Percentiles rank a stretch among this genome's conserved stretches.
Conservation (phyloP, 768 basidiomycete species). For the Collybia sp. region DNA sequence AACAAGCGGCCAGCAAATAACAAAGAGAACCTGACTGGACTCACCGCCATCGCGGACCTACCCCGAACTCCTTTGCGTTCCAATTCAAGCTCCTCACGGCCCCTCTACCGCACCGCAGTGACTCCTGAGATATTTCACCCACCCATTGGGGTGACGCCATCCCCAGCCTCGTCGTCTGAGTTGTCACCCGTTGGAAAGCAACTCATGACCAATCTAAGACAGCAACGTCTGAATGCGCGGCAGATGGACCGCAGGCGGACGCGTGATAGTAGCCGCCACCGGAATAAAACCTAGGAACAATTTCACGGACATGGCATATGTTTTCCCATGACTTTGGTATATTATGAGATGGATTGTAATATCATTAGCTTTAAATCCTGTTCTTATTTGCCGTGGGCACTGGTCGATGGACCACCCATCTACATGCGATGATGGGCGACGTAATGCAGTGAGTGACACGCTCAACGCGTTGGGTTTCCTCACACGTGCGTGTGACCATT, state of each 20-base stretch:
- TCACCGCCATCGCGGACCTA: conserved; percentile 30
- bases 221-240: conserved; percentile 35
- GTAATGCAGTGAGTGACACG: no score
- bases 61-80: conserved; percentile 45
- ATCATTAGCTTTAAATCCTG: background rate
- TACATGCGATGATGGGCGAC: no score
- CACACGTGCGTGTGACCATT: background rate
- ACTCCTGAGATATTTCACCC: conserved; percentile 42
- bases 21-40: conserved; percentile 36
- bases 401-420: no score
- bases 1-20: conserved; percentile 18
- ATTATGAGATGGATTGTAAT: background rate
- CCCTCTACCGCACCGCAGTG: conserved; percentile 32
- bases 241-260: conserved; percentile 26
- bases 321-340: conserved; percentile 2
- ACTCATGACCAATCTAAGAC: conserved; percentile 63
- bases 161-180: conserved; percentile 70
- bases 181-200: conserved; percentile 64
- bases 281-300: background rate
- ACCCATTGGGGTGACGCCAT: conserved; percentile 40
- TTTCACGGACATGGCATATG: background rate
- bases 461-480: background rate
- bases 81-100: conserved; percentile 24
- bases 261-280: conserved; percentile 5
- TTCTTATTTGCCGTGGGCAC: background rate